These are phyloP conservation scores for Saturnispora besseyi DNA, from an alignment of 805 yeast species.

Conservation along the genomic window DNA sequence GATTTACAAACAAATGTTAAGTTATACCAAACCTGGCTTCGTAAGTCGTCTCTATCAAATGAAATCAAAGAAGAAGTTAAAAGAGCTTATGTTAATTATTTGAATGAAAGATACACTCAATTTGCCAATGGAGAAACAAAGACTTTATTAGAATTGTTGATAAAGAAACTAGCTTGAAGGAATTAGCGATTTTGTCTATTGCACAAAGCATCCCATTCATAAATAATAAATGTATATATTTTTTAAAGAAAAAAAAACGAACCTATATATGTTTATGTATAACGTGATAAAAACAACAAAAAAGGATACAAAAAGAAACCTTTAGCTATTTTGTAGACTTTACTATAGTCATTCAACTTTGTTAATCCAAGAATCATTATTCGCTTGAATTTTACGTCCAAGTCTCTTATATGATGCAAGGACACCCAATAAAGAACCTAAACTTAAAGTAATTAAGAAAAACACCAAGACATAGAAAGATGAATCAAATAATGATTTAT, in stretches of 20 bases:
- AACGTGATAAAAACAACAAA: neutral
- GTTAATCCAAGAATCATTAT: constrained; percentile 12
- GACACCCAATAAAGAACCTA: constrained; percentile 18
- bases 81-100: constrained; percentile 26
- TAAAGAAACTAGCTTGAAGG: constrained; percentile 19
- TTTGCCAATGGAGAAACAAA: constrained; percentile 17
- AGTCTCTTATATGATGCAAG: constrained; percentile 21
- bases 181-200: neutral
- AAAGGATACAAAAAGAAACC: neutral
- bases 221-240: neutral
- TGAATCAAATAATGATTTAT: constrained; percentile 2
- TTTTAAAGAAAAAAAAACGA: neutral
- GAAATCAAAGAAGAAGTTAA: constrained; percentile 26
- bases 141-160: constrained; percentile 17
- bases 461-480: neutral
- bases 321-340: neutral
- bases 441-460: constrained; percentile 4
- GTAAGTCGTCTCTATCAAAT: constrained; percentile 29
- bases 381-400: constrained; percentile 17
- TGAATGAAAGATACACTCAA: constrained; percentile 21
- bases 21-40: constrained; percentile 49
- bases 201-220: neutral
- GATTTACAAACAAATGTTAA: constrained; percentile 62
- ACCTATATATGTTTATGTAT: no score
- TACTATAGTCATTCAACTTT: constrained; percentile 19